A percentile compares a stretch with the other conserved stretches of the same genome.
Conservation (phyloP, 805 yeast genomes). For the Komagataella pastoris region DNA sequence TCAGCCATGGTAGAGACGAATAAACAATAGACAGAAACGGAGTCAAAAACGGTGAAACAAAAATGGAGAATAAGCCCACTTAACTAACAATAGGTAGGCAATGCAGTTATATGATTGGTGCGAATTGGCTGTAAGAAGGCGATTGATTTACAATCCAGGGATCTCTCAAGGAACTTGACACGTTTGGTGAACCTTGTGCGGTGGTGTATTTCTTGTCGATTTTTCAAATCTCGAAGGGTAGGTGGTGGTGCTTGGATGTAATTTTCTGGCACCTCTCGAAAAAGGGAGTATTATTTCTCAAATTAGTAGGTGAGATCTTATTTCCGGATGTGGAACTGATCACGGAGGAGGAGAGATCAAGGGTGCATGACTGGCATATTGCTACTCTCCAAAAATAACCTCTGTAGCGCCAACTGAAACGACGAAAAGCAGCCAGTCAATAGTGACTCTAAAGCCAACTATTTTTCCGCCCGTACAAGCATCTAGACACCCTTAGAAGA, state of each 20-base stretch:
- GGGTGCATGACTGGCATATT: neutral
- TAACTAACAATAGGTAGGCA: neutral
- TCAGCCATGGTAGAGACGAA: conserved; percentile 13
- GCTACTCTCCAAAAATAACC: no score
- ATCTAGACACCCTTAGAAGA: no score
- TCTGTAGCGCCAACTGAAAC: no score
- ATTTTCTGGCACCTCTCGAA: no score
- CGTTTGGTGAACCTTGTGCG: neutral
- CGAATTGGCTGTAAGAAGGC: neutral
- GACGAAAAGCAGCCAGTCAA: no score
- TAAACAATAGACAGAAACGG: neutral
- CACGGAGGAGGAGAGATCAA: neutral
- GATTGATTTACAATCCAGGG: neutral
- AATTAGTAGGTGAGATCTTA: neutral
- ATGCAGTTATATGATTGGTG: neutral
- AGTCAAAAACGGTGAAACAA: neutral
- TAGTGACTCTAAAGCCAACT: no score
- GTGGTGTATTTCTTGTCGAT: neutral
- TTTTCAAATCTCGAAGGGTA: neutral
- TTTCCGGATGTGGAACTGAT: neutral
- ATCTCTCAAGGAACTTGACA: neutral
- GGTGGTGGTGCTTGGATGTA: neutral
- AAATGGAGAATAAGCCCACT: neutral
- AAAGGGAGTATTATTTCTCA: neutral
- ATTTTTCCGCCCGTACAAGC: no score